A percentile compares a stretch with the other conserved stretches of the same genome.
These are phyloP conservation scores for Eleusine coracana DNA, from an alignment of 176 grass and related monocot genomes.

Conservation along the genomic window DNA sequence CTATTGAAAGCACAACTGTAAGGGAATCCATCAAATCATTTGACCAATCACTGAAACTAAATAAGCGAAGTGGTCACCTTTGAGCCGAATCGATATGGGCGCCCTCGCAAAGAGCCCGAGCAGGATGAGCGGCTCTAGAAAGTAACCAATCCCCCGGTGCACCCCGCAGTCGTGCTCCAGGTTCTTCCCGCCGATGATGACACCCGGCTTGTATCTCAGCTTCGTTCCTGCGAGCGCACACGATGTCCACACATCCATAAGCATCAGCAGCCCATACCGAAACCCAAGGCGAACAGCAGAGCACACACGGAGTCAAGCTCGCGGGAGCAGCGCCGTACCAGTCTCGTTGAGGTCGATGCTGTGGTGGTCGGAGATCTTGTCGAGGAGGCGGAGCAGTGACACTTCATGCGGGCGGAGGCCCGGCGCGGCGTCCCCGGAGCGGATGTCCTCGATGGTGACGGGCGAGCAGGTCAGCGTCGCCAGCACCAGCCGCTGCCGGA, in stretches of 20 bases:
- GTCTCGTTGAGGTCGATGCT: conserved; percentile 78
- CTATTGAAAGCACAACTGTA: background rate
- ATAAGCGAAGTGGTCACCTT: conserved; percentile 42
- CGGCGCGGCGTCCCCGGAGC: conserved; percentile 58
- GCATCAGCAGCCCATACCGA: background rate
- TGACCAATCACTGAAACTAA: background rate
- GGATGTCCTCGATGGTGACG: conserved; percentile 76
- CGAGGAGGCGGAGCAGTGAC: conserved; percentile 79
- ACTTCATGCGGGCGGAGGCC: conserved; percentile 77
- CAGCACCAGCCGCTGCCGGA: conserved; percentile 84
- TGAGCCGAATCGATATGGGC: conserved; percentile 62
- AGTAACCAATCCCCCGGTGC: conserved; percentile 76
- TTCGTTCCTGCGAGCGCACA: conserved; percentile 61
- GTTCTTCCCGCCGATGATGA: conserved; percentile 62
- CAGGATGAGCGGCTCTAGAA: conserved; percentile 81
- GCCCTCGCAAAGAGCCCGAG: conserved; percentile 72
- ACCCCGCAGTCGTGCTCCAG: conserved; percentile 78
- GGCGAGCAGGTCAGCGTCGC: conserved; percentile 66
- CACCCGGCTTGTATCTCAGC: conserved; percentile 70
- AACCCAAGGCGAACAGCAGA: background rate
- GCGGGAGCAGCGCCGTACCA: conserved; percentile 31
- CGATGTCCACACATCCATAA: background rate
- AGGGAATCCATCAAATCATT: background rate
- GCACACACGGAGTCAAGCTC: background rate
- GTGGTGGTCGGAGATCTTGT: conserved; percentile 81